These are phyloP conservation scores for Trichosporon asahii DNA, from an alignment of 1,284 basidiomycete species.

Conservation along the genomic window DNA sequence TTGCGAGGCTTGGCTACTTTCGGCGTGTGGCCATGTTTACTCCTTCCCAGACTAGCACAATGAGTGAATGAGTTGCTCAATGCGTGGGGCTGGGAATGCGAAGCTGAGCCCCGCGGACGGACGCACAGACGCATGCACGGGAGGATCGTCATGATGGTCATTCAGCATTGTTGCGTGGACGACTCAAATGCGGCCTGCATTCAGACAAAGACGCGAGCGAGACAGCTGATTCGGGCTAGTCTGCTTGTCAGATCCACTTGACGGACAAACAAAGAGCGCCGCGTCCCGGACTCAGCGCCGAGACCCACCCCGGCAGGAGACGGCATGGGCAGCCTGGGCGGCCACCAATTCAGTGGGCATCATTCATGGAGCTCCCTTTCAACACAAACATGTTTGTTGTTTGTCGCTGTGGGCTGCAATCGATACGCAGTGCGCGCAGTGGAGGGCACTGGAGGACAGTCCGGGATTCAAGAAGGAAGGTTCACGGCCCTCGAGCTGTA, in stretches of 20 bases:
- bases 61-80: not conserved
- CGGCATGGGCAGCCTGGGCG: not conserved
- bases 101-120: not conserved
- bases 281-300: not conserved
- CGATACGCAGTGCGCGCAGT: too few relatives aligned
- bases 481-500: not conserved
- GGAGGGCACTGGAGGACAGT: too few relatives aligned
- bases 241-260: not conserved
- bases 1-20: not conserved
- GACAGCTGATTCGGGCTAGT: not conserved
- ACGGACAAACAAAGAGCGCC: not conserved
- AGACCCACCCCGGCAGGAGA: not conserved
- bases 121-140: not conserved
- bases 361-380: not conserved
- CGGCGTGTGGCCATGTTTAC: not conserved
- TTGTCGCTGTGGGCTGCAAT: not conserved
- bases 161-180: not conserved
- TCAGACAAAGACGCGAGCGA: not conserved
- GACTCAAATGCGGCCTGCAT: not conserved
- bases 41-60: not conserved
- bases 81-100: not conserved
- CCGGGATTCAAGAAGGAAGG: not conserved
- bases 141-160: not conserved
- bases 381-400: not conserved
- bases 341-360: not conserved